A percentile compares a stretch with the other conserved stretches of the same genome.
phyloP scores from a whole-genome alignment of 1,284 basidiomycete species.

The Lentinula novae-zelandiae region DNA sequence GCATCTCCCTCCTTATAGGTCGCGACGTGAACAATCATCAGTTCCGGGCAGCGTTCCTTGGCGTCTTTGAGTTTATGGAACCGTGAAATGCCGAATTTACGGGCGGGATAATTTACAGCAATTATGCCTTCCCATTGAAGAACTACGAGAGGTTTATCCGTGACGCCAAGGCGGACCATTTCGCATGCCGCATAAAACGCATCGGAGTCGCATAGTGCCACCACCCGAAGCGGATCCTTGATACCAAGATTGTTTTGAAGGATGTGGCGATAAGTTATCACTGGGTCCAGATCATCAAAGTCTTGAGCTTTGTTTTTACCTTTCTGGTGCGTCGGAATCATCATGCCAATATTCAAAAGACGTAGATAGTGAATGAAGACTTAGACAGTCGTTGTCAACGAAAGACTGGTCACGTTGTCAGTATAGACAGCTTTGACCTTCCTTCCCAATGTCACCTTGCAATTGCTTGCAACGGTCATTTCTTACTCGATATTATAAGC shows the following conservation, averaged over 20 bases:
- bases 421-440: no score
- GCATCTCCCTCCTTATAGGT: conserved; percentile 89
- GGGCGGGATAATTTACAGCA: conserved; percentile 94
- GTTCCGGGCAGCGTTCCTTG: conserved; percentile 79
- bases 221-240: conserved; percentile 67
- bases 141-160: conserved; percentile 80
- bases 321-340: conserved; percentile 27
- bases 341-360: not conserved
- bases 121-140: conserved; percentile 91
- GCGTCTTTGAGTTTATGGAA: conserved; percentile 80
- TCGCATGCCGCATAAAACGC: conserved; percentile 94
- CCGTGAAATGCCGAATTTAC: conserved; percentile 84
- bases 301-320: conserved; percentile 47
- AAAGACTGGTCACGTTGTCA: not conserved
- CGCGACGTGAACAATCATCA: conserved; percentile 89
- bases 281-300: conserved; percentile 54
- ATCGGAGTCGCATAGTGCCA: conserved; percentile 93
- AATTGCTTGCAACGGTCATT: no score
- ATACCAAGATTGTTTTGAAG: conserved; percentile 60
- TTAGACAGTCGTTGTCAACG: not conserved
- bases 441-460: no score
- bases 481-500: no score
- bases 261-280: conserved; percentile 72
- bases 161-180: conserved; percentile 74
- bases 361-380: not conserved